A percentile compares a stretch with the other conserved stretches of the same genome.
Conservation (phyloP, 306 rosid species). For the Amphicarpaea edgeworthii region DNA sequence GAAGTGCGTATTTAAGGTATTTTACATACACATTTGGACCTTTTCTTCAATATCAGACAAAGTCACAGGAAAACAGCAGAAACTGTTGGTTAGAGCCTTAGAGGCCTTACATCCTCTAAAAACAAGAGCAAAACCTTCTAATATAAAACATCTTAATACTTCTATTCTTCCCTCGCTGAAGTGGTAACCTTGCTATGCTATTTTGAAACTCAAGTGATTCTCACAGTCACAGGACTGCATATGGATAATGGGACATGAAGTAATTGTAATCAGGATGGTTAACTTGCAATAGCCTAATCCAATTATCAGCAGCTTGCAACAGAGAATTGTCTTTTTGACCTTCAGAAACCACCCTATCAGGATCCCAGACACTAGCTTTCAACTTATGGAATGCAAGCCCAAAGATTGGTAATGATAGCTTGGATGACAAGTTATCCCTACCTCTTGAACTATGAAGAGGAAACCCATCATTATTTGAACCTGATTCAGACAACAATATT, state of each 20-base stretch:
- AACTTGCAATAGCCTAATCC: conserved; percentile 63
- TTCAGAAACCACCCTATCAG: conserved; percentile 54
- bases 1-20: too few relatives aligned
- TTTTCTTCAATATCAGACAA: neutral
- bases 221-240: neutral
- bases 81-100: neutral
- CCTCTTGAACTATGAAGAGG: conserved; percentile 47
- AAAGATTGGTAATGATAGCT: conserved; percentile 63
- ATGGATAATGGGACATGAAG: conserved; percentile 58
- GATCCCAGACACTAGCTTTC: conserved; percentile 67
- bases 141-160: neutral
- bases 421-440: conserved; percentile 43
- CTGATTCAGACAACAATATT: conserved; percentile 50
- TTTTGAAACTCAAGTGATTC: neutral
- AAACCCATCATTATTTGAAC: conserved; percentile 54
- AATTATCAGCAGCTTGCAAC: conserved; percentile 64
- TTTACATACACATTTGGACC: neutral
- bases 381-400: conserved; percentile 79
- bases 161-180: neutral
- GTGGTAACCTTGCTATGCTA: neutral
- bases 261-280: conserved; percentile 71
- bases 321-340: conserved; percentile 61
- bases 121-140: conserved; percentile 22
- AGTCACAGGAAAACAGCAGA: conserved; percentile 14
- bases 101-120: conserved; percentile 21